These are phyloP conservation scores for Cetraspora pellucida DNA, from an alignment of 192 early-diverging fungal genomes.

Conservation along the genomic window DNA sequence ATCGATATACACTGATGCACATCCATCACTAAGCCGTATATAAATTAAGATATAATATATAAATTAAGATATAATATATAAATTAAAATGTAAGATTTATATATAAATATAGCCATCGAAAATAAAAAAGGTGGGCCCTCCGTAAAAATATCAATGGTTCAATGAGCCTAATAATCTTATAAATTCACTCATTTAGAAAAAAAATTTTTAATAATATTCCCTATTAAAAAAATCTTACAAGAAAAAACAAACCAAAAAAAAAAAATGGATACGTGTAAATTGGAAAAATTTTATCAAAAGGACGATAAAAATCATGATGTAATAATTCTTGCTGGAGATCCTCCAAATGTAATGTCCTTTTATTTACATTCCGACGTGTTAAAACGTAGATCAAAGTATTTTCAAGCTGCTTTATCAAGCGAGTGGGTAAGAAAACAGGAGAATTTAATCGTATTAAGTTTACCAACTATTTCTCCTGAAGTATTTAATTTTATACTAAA, in stretches of 20 bases:
- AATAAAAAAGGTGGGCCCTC: too few species aligned
- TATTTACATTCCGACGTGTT: neutral
- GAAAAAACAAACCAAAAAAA: neutral
- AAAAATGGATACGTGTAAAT: neutral
- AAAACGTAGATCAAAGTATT: neutral
- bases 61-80: too few species aligned
- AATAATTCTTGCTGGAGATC: neutral
- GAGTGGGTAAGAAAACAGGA: neutral
- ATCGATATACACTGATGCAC: too few species aligned
- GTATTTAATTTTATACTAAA: constrained; percentile 6
- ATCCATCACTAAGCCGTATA: too few species aligned
- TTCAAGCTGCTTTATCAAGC: neutral
- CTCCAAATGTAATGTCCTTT: neutral
- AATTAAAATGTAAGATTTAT: too few species aligned
- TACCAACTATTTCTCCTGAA: constrained; percentile 1
- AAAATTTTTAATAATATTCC: too few species aligned
- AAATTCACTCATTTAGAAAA: too few species aligned
- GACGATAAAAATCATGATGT: constrained; percentile 7
- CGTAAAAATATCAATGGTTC: too few species aligned
- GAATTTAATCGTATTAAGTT: neutral
- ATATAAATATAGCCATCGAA: too few species aligned
- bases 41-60: too few species aligned
- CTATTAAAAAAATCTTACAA: too few species aligned
- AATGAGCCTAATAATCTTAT: too few species aligned
- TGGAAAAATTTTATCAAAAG: neutral